Conservation (phyloP, 768 basidiomycete species). For the Tylopilus felleus region DNA sequence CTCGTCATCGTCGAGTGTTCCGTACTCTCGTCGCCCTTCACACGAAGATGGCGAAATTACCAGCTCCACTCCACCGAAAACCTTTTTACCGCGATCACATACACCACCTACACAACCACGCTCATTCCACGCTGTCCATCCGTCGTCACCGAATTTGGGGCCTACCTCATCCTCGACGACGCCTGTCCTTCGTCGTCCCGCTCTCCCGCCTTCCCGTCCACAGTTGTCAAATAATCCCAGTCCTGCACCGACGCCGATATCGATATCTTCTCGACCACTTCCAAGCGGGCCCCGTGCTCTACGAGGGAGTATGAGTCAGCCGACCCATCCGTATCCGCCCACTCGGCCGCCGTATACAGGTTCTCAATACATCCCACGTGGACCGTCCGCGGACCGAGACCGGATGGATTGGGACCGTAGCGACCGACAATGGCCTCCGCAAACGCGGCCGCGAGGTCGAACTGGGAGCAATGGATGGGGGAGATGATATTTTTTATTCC, state of each 20-base stretch:
- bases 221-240: constrained; percentile 22
- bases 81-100: constrained; percentile 38
- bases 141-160: constrained; percentile 23
- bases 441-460: constrained; percentile 30
- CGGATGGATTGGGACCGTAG: constrained; percentile 44
- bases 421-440: constrained; percentile 34
- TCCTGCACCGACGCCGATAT: constrained; percentile 20
- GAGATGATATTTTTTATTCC: constrained; percentile 17
- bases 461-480: constrained; percentile 38
- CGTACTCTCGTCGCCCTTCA: constrained; percentile 31
- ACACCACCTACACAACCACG: constrained; percentile 49
- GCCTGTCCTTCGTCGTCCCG: constrained; percentile 28
- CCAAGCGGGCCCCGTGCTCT: constrained; percentile 42
- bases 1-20: constrained; percentile 8
- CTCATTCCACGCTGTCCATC: constrained; percentile 35
- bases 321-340: constrained; percentile 19
- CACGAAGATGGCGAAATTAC: constrained; percentile 56
- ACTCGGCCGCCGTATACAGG: constrained; percentile 22
- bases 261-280: constrained; percentile 31
- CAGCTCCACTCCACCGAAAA: constrained; percentile 35
- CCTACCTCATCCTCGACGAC: constrained; percentile 22
- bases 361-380: constrained; percentile 43
- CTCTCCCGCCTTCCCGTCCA: constrained; percentile 32
- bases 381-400: constrained; percentile 52
- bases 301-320: constrained; percentile 26